These are phyloP conservation scores for Thelephora terrestris DNA, from an alignment of 1,284 basidiomycete species.

Conservation along the genomic window DNA sequence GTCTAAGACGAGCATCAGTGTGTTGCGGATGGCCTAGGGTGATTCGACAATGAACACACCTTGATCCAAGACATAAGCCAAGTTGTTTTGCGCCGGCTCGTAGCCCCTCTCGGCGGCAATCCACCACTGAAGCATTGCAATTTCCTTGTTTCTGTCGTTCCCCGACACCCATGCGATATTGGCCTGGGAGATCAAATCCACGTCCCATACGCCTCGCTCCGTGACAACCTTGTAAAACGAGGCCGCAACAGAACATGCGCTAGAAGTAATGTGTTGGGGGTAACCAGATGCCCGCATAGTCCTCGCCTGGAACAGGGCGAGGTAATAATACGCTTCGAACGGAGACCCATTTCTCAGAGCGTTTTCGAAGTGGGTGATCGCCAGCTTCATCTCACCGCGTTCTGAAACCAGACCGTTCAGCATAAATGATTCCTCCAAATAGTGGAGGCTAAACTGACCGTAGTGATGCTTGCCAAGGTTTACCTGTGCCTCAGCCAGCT, in stretches of 20 bases:
- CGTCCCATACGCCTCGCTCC: conserved; percentile 83
- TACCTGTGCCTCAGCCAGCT: conserved; percentile 85
- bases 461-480: conserved; percentile 83
- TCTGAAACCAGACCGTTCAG: conserved; percentile 28
- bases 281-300: conserved; percentile 37
- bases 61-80: conserved; percentile 90
- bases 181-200: conserved; percentile 76
- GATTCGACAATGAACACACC: conserved; percentile 33
- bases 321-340: conserved; percentile 89
- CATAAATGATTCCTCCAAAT: background rate
- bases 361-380: conserved; percentile 68
- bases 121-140: conserved; percentile 88
- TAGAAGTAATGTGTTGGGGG: conserved; percentile 40
- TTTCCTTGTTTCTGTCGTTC: conserved; percentile 56
- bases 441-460: conserved; percentile 35
- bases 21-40: background rate
- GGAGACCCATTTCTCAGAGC: conserved; percentile 81
- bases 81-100: conserved; percentile 92
- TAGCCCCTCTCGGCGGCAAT: conserved; percentile 88
- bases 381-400: conserved; percentile 50
- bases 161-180: conserved; percentile 72
- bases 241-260: conserved; percentile 77
- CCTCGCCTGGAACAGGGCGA: conserved; percentile 68
- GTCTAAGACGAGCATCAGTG: conserved; percentile 34
- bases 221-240: conserved; percentile 86